Evolutionary conservation across 805 yeast genomes (phyloP).

Genomic region (Kuraishia cidri): DNA sequence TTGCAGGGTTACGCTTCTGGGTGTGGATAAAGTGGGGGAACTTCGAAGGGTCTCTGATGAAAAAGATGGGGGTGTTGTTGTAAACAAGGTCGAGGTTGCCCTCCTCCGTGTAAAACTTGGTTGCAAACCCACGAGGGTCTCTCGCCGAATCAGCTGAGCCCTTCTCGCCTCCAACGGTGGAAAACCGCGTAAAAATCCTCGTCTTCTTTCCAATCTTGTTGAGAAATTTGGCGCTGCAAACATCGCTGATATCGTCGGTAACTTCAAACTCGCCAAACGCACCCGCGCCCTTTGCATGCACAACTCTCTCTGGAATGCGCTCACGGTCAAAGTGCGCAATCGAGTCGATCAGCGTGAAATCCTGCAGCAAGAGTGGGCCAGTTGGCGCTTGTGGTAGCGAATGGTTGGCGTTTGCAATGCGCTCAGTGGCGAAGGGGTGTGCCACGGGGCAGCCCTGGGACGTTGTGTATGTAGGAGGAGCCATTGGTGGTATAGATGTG

Average conservation of each 20-base stretch:
- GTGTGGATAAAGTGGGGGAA: slow-evolving; percentile 87
- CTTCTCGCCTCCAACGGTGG: slow-evolving; percentile 81
- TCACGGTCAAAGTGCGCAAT: slow-evolving; percentile 86
- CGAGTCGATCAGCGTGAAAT: slow-evolving; percentile 71
- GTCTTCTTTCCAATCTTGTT: slow-evolving; percentile 75
- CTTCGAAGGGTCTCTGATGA: slow-evolving; percentile 77
- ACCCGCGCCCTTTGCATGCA: slow-evolving; percentile 91
- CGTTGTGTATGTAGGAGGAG: slow-evolving; percentile 56
- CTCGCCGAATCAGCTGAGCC: slow-evolving; percentile 80
- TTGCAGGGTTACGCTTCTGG: slow-evolving; percentile 79
- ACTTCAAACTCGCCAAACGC: slow-evolving; percentile 84
- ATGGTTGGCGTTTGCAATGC: slow-evolving; percentile 39
- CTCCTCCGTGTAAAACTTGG: slow-evolving; percentile 75
- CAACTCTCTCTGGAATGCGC: slow-evolving; percentile 87
- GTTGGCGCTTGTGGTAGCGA: slow-evolving; percentile 17
- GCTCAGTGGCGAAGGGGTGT: slow-evolving; percentile 68
- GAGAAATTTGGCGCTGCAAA: slow-evolving; percentile 64
- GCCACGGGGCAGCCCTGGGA: slow-evolving; percentile 73
- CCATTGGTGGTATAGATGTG: too few relatives aligned
- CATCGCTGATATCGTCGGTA: slow-evolving; percentile 74
- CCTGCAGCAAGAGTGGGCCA: slow-evolving; percentile 79
- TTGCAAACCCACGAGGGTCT: slow-evolving; percentile 83
- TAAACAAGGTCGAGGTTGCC: slow-evolving; percentile 81
- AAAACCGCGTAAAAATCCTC: slow-evolving; percentile 63
- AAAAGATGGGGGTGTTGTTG: slow-evolving; percentile 82